These are phyloP conservation scores for Huntiella bhutanensis DNA, from an alignment of 2,329 filamentous ascomycete genomes.

Conservation along the genomic window DNA sequence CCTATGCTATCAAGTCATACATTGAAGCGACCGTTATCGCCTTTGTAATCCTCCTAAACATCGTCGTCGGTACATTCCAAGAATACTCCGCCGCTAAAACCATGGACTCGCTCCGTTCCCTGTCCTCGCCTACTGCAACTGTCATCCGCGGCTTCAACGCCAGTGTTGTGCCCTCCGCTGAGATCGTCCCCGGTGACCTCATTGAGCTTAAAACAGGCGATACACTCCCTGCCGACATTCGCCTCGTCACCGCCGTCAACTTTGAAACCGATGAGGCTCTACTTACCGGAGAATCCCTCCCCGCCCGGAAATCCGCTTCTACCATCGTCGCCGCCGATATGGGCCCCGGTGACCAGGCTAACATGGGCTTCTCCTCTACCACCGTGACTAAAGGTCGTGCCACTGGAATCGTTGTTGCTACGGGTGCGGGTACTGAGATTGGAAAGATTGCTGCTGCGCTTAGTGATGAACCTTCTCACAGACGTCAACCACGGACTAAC, in stretches of 20 bases:
- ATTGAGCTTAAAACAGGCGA: slow-evolving; percentile 31
- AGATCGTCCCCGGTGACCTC: slow-evolving; percentile 37
- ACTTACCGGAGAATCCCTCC: slow-evolving; percentile 40
- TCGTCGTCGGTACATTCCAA: slow-evolving; percentile 28
- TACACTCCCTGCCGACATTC: slow-evolving; percentile 36
- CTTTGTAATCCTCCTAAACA: slow-evolving; percentile 33
- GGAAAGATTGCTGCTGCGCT: slow-evolving; percentile 32
- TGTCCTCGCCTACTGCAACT: slow-evolving; percentile 20
- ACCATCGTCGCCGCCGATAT: slow-evolving; percentile 21
- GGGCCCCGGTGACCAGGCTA: slow-evolving; percentile 31
- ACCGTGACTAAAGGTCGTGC: slow-evolving; percentile 39
- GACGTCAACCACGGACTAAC: slow-evolving; percentile 31
- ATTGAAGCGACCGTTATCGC: slow-evolving; percentile 32
- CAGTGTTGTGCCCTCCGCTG: slow-evolving; percentile 17
- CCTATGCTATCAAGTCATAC: slow-evolving; percentile 30
- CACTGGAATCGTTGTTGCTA: slow-evolving; percentile 38
- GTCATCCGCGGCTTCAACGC: slow-evolving; percentile 21
- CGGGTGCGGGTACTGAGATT: slow-evolving; percentile 40
- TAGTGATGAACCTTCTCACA: slow-evolving; percentile 34
- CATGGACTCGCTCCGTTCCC: slow-evolving; percentile 22
- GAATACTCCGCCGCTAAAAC: slow-evolving; percentile 24
- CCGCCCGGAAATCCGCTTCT: slow-evolving; percentile 29
- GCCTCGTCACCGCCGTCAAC: slow-evolving; percentile 38
- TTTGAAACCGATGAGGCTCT: slow-evolving; percentile 44
- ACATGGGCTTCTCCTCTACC: slow-evolving; percentile 36